A percentile compares a stretch with the other conserved stretches of the same genome.
phyloP scores from a whole-genome alignment of 2,329 filamentous ascomycete species.

The Aspergillus sojae region DNA sequence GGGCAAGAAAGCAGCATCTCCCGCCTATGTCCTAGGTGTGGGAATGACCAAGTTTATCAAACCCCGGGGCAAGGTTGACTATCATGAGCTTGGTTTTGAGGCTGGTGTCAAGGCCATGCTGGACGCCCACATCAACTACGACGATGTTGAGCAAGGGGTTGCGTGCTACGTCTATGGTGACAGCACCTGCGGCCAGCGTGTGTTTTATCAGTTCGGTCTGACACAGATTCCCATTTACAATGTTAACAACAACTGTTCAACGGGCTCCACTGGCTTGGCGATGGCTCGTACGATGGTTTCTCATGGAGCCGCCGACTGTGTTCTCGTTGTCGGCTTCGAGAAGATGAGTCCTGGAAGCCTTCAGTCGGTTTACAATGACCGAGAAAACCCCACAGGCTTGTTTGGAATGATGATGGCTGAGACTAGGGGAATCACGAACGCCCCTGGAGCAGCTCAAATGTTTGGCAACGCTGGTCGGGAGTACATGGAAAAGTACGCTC shows the following conservation, averaged over 20 bases:
- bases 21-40: constrained; percentile 89
- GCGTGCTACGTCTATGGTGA: constrained; percentile 99
- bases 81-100: constrained; percentile 91
- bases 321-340: constrained; percentile 92
- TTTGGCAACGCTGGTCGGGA: constrained; percentile 93
- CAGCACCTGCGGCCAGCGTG: constrained; percentile 89
- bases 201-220: constrained; percentile 99
- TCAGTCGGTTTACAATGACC: constrained; percentile 81
- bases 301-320: constrained; percentile 80
- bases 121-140: constrained; percentile 81
- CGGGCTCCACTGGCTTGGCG: constrained; percentile 85
- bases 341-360: constrained; percentile 96
- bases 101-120: constrained; percentile 85
- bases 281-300: constrained; percentile 80
- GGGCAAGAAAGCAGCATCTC: constrained; percentile 54
- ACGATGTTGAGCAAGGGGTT: constrained; percentile 90
- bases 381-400: constrained; percentile 76
- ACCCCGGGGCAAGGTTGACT: constrained; percentile 89
- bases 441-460: constrained; percentile 85
- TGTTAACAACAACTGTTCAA: constrained; percentile 98
- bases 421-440: constrained; percentile 78
- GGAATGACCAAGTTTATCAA: constrained; percentile 99
- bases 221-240: constrained; percentile 96
- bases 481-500: constrained; percentile 84
- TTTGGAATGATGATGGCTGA: constrained; percentile 77